Evolutionary conservation across 768 basidiomycete species (phyloP), one percentile per base, ranked within the genome.

Genomic region (Phaffia australis): DNA sequence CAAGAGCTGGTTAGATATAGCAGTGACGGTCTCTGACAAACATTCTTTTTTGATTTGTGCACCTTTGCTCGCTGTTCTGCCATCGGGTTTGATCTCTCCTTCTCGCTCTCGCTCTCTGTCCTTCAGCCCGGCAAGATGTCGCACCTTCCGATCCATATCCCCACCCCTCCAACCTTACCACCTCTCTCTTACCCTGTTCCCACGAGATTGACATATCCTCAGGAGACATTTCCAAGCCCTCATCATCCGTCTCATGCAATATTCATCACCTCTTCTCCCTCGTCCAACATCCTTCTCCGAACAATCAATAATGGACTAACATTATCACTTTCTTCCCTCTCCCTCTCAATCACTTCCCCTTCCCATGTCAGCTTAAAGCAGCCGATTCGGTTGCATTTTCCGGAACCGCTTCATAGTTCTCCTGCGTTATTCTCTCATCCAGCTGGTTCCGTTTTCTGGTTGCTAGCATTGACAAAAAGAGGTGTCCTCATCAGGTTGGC

Each of bases 311-410:
- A 81, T 55, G 86, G 85, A 29, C 76, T 84, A 69, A 84, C 89
- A 59, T 76, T 89, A 52, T 88, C 92, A 72, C 82, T 93, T 56
- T 73, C 84, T 48, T 87, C 88, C n/a, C 78, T 89, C 55, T 61
- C 56, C 29, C 68, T 71, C 59, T 49, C 63, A 49, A 11, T 52
- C 18, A 30, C 64, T n/a, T 58, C 47, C 3, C 58, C 47, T 51
- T 56, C 54, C 50, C 47, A 15, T 50, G 83, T 87, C 6, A 80
- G 81, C 1, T 78, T 83, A 70, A 78, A 84, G 2, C 79, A 81
- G 42, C 84, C 88, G 21, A 81, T 90, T 69, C 84, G 88, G 65
- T 83, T 92, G 74, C 80, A 87, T 70, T 88, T 89, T 71, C 88
- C 88, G 48, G 83, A 86, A 14, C 73, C 81, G 35, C 30, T 91